These are phyloP conservation scores for Chaetomidium leptoderma DNA, from an alignment of 495 filamentous ascomycete genomes.

Conservation along the genomic window DNA sequence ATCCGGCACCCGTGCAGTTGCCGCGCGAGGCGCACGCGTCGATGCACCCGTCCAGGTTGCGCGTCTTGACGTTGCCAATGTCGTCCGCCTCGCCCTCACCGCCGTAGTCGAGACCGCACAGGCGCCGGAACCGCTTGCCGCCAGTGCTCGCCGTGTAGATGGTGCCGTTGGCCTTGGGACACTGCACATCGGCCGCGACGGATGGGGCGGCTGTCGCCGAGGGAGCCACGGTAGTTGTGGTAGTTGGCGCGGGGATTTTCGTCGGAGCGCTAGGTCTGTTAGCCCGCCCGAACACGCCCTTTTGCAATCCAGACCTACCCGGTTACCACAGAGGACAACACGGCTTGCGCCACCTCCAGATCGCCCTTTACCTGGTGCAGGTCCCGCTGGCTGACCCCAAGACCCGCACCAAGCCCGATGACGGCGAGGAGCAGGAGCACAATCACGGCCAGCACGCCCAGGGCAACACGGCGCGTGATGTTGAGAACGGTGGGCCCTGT, in stretches of 20 bases:
- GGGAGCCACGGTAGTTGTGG: not conserved
- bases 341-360: conserved; percentile 15
- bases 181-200: conserved; percentile 12
- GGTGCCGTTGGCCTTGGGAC: conserved; percentile 36
- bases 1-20: conserved; percentile 36
- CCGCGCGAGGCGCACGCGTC: conserved; percentile 30
- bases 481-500: conserved; percentile 4
- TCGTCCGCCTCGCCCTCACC: conserved; percentile 31
- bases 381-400: conserved; percentile 29
- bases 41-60: conserved; percentile 32
- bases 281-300: not conserved
- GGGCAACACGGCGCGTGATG: conserved; percentile 23
- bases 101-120: conserved; percentile 38
- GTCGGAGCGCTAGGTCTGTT: not conserved
- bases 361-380: conserved; percentile 18
- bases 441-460: conserved; percentile 8
- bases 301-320: not conserved
- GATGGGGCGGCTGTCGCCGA: conserved; percentile 10
- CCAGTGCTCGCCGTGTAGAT: conserved; percentile 23
- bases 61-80: conserved; percentile 26
- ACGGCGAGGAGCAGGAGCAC: conserved; percentile 18
- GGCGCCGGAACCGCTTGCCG: conserved; percentile 29
- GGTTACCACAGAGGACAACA: conserved; percentile 8
- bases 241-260: not conserved
- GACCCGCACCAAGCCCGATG: conserved; percentile 29